Percentiles rank a stretch among this genome's conserved stretches.
These are phyloP conservation scores for Trametes pubescens DNA, from an alignment of 1,284 basidiomycete species.

Conservation along the genomic window DNA sequence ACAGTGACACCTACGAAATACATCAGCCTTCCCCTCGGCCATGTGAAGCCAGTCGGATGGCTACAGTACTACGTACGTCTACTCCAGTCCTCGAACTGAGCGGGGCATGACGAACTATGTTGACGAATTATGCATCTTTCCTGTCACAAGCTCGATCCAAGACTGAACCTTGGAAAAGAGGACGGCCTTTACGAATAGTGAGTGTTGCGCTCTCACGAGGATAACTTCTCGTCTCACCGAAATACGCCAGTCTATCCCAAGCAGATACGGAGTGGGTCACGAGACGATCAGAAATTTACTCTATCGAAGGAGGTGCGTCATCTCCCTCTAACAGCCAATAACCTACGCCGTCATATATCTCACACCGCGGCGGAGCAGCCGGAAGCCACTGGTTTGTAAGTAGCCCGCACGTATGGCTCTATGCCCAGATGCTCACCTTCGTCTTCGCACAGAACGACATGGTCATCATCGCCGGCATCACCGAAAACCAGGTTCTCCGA, in stretches of 20 bases:
- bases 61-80: background rate
- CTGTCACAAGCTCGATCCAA: no score
- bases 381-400: slow-evolving; percentile 9
- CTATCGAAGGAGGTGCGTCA: background rate
- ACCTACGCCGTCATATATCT: no score
- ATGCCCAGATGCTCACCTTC: background rate
- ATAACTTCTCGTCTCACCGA: no score
- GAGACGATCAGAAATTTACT: background rate
- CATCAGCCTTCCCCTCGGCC: background rate
- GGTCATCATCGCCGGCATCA: slow-evolving; percentile 47
- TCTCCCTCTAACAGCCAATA: no score
- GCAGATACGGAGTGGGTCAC: background rate
- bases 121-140: no score
- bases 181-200: slow-evolving; percentile 63
- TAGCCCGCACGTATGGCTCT: background rate
- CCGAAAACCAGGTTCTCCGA: slow-evolving; percentile 52
- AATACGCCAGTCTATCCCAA: background rate
- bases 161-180: slow-evolving; percentile 42
- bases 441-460: slow-evolving; percentile 52
- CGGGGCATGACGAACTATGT: background rate
- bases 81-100: no score
- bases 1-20: background rate
- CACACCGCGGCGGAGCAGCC: background rate
- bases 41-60: background rate
- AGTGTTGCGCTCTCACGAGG: slow-evolving; percentile 15